Conservation (phyloP, 306 rosid genomes). For the Corylus avellana region DNA sequence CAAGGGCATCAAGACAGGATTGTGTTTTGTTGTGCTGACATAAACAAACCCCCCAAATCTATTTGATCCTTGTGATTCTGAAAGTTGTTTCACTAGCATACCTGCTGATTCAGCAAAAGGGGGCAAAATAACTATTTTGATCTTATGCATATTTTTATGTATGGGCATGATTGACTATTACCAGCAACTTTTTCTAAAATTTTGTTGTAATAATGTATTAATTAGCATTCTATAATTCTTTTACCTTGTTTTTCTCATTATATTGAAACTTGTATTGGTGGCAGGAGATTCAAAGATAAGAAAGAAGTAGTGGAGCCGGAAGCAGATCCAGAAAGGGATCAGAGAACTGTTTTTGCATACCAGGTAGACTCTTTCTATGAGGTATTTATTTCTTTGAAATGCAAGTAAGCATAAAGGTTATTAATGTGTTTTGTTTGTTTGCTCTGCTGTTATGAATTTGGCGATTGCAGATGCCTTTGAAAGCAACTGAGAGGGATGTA, state of each 20-base stretch:
- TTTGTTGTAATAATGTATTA: background rate
- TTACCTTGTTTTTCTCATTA: conserved; percentile 11
- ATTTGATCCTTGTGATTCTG: background rate
- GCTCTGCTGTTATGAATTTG: conserved; percentile 23
- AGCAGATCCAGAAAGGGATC: conserved; percentile 99
- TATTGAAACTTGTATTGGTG: conserved; percentile 24
- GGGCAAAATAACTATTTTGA: background rate
- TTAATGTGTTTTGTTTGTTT: conserved; percentile 21
- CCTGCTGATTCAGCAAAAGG: background rate
- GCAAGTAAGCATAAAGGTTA: background rate
- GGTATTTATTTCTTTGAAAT: background rate
- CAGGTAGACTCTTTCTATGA: conserved; percentile 53
- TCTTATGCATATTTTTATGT: background rate
- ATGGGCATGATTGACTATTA: background rate
- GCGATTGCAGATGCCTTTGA: conserved; percentile 84
- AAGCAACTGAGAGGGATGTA: conserved; percentile 93
- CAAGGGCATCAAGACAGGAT: background rate
- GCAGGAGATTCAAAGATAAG: conserved; percentile 91
- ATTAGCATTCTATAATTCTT: background rate
- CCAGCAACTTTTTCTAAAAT: background rate
- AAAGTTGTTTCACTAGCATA: background rate
- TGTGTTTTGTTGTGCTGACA: background rate
- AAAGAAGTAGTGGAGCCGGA: conserved; percentile 87
- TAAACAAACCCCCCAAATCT: background rate
- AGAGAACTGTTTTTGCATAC: conserved; percentile 97